A percentile compares a stretch with the other conserved stretches of the same genome.
phyloP scores from a whole-genome alignment of 441 rosid genomes.

The Melastoma candidum region DNA sequence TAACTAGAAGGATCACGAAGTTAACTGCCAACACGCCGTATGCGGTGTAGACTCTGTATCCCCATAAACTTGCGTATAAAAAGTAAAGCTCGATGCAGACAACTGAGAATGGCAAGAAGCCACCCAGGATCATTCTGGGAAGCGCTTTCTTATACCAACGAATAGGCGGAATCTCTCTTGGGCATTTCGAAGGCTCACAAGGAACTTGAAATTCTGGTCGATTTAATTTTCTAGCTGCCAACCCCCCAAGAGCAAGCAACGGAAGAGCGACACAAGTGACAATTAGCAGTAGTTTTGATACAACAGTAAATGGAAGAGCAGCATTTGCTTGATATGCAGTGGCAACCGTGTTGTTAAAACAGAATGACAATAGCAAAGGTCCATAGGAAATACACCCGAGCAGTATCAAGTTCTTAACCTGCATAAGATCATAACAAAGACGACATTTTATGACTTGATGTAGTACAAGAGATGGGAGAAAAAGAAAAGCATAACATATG shows the following conservation, averaged over 20 bases:
- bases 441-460: background rate
- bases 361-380: slow-evolving; percentile 3
- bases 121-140: slow-evolving; percentile 5
- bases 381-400: slow-evolving; percentile 1
- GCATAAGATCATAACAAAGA: background rate
- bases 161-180: slow-evolving; percentile 7
- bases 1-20: slow-evolving; percentile 5
- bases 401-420: slow-evolving; percentile 10
- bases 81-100: background rate
- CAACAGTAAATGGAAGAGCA: background rate
- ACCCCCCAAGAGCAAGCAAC: slow-evolving; percentile 5
- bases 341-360: background rate
- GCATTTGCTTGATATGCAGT: slow-evolving; percentile 1
- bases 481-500: background rate
- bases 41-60: background rate
- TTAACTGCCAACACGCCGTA: background rate
- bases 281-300: background rate
- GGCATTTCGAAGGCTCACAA: slow-evolving; percentile 6
- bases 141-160: slow-evolving; percentile 6
- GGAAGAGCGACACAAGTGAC: slow-evolving; percentile 1
- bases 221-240: background rate
- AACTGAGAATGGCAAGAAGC: slow-evolving; percentile 1
- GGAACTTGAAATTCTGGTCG: slow-evolving; percentile 5
- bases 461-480: background rate
- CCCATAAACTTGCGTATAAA: background rate